A percentile compares a stretch with the other conserved stretches of the same genome.
These are phyloP conservation scores for Backusella psychrophila DNA, from an alignment of 192 early-diverging fungal genomes.

Conservation along the genomic window DNA sequence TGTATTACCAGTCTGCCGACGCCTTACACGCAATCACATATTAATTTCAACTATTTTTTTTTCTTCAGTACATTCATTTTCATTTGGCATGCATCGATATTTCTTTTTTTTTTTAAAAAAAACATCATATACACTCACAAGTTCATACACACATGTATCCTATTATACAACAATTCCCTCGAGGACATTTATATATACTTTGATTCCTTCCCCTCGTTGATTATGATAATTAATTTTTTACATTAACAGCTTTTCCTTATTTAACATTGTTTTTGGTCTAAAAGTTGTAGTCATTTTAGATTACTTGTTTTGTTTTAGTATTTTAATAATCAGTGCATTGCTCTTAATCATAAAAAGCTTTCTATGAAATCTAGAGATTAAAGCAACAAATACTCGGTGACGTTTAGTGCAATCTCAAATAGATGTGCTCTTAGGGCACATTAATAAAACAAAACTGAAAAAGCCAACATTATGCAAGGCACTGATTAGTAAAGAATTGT, in stretches of 20 bases:
- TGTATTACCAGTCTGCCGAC: conserved; percentile 1
- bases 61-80: background rate
- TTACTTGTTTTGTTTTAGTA: background rate
- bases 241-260: background rate
- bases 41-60: background rate
- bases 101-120: background rate
- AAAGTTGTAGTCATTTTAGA: background rate
- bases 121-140: background rate
- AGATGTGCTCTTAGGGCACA: background rate
- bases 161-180: background rate
- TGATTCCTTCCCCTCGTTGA: background rate
- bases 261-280: background rate
- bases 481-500: background rate
- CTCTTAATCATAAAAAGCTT: background rate
- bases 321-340: background rate
- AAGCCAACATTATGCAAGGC: background rate
- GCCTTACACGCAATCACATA: background rate
- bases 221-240: conserved; percentile 3
- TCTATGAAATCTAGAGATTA: background rate
- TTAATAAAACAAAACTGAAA: background rate
- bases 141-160: background rate
- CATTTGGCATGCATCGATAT: background rate
- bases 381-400: background rate
- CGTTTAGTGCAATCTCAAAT: background rate
- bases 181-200: background rate